phyloP scores from a whole-genome alignment of 345 rosid species.

The Corchorus olitorius region DNA sequence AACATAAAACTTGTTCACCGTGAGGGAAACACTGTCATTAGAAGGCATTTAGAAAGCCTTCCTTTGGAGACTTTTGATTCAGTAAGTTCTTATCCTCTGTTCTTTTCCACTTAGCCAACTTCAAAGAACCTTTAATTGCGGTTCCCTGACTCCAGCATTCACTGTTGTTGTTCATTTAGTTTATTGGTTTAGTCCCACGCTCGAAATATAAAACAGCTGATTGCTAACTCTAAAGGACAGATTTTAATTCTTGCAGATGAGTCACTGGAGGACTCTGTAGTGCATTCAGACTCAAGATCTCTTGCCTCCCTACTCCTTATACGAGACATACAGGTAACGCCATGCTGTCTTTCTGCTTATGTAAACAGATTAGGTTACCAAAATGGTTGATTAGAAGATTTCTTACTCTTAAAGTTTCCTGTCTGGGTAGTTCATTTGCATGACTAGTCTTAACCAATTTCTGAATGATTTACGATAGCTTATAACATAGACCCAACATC shows the following conservation, averaged over 20 bases:
- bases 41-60: conserved; percentile 78
- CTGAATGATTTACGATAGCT: neutral
- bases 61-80: conserved; percentile 96
- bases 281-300: conserved; percentile 92
- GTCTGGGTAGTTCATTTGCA: neutral
- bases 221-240: conserved; percentile 69
- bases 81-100: conserved; percentile 49
- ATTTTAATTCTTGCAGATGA: conserved; percentile 98
- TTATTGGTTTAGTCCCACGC: neutral
- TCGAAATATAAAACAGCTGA: conserved; percentile 8
- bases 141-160: neutral
- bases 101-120: neutral
- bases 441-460: neutral
- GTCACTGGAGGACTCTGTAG: conserved; percentile 86
- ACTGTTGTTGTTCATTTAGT: neutral
- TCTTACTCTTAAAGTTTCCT: neutral
- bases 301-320: conserved; percentile 96
- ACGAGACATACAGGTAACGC: conserved; percentile 84
- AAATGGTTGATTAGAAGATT: neutral
- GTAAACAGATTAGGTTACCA: neutral
- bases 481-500: neutral
- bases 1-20: conserved; percentile 83
- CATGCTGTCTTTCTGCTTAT: conserved; percentile 3
- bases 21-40: conserved; percentile 83
- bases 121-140: neutral